Percentiles rank a stretch among this genome's conserved stretches.
Conservation (phyloP, 805 yeast species). For the Monosporozyma servazzii region DNA sequence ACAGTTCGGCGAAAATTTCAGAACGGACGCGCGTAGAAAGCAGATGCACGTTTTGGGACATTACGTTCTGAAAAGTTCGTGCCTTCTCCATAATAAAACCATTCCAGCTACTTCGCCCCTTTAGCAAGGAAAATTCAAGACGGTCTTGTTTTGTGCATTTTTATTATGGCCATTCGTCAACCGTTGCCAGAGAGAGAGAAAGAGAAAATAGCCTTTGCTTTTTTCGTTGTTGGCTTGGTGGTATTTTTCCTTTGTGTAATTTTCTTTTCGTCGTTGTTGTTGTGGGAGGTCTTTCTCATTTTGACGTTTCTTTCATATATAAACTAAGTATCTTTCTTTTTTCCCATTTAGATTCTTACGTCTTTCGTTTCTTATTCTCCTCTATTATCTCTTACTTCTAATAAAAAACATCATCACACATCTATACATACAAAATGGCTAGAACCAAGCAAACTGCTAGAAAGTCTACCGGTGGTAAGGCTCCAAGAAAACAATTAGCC, state of each 20-base stretch:
- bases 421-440: constrained; percentile 44
- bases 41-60: neutral
- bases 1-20: constrained; percentile 5
- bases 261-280: neutral
- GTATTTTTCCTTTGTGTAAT: neutral
- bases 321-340: neutral
- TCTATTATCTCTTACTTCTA: neutral
- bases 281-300: neutral
- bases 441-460: constrained; percentile 93
- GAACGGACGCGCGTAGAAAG: neutral
- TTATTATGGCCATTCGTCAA: constrained; percentile 1
- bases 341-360: neutral
- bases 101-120: constrained; percentile 15
- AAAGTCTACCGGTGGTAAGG: constrained; percentile 93
- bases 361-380: neutral
- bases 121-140: neutral
- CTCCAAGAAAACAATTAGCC: constrained; percentile 89
- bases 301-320: neutral
- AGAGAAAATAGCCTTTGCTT: neutral
- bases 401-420: neutral
- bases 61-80: constrained; percentile 12
- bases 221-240: neutral
- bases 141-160: neutral
- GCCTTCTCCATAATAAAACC: constrained; percentile 13
- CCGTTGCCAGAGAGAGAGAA: neutral